These are phyloP conservation scores for Colletotrichum sp. DNA, from an alignment of 2,329 filamentous ascomycete genomes.

Conservation along the genomic window DNA sequence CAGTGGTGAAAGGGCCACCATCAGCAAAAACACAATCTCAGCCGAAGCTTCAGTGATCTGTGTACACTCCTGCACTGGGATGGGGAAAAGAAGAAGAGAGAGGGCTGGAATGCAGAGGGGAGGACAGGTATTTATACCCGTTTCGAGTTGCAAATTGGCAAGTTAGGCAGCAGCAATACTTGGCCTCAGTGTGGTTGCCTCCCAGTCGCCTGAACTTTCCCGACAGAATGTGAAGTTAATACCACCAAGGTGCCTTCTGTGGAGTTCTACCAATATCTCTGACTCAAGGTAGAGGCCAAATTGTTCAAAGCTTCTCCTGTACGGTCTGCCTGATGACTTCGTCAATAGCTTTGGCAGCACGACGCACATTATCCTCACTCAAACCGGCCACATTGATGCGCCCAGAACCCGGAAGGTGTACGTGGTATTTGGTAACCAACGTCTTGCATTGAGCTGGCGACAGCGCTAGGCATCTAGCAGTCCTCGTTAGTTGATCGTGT, in stretches of 20 bases:
- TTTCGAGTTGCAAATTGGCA: neutral
- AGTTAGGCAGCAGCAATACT: neutral
- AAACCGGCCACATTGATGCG: conserved; percentile 6
- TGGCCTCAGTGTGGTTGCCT: neutral
- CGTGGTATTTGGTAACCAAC: neutral
- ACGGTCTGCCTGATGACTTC: neutral
- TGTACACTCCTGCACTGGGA: conserved; percentile 76
- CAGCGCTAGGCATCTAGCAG: neutral
- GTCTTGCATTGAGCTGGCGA: neutral
- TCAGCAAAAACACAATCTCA: conserved; percentile 88
- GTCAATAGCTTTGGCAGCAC: conserved; percentile 3
- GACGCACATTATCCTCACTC: neutral
- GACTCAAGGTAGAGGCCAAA: neutral
- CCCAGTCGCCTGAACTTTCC: neutral
- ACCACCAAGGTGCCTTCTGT: neutral
- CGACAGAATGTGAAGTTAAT: neutral
- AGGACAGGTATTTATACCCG: neutral
- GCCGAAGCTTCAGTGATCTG: conserved; percentile 86
- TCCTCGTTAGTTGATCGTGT: neutral
- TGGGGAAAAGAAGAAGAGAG: conserved; percentile 47
- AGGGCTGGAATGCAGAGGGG: too few relatives aligned
- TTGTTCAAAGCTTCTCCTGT: neutral
- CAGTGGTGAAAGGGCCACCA: conserved; percentile 79
- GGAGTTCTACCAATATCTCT: neutral
- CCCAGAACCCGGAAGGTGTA: neutral